phyloP scores from a whole-genome alignment of 768 basidiomycete species.

The Boletus vermiculosoides region DNA sequence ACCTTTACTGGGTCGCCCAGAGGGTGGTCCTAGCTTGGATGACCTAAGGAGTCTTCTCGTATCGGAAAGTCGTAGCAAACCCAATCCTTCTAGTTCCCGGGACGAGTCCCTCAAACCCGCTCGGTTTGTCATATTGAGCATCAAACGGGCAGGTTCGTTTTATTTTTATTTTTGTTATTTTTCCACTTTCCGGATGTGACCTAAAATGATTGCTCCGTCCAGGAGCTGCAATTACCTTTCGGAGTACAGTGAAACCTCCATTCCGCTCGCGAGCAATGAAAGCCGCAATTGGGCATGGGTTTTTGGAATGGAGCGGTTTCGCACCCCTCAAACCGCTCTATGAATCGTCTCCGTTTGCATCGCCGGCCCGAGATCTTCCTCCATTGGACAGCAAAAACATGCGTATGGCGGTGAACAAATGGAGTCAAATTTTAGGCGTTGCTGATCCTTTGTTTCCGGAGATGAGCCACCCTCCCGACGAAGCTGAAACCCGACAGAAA shows the following conservation, averaged over 20 bases:
- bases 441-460: slow-evolving; percentile 34
- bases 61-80: slow-evolving; percentile 8
- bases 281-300: slow-evolving; percentile 29
- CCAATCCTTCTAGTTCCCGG: not conserved
- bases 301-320: slow-evolving; percentile 35
- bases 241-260: slow-evolving; percentile 23
- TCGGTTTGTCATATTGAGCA: slow-evolving; percentile 15
- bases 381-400: slow-evolving; percentile 25
- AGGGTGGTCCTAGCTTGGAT: slow-evolving; percentile 36
- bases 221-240: slow-evolving; percentile 23
- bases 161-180: slow-evolving; percentile 3
- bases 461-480: slow-evolving; percentile 15
- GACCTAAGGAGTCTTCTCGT: slow-evolving; percentile 32
- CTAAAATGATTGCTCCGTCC: not conserved
- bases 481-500: slow-evolving; percentile 3
- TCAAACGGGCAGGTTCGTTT: slow-evolving; percentile 29
- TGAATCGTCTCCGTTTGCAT: slow-evolving; percentile 28
- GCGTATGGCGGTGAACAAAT: slow-evolving; percentile 34
- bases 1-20: slow-evolving; percentile 13
- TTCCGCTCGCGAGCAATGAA: slow-evolving; percentile 31
- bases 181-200: not conserved
- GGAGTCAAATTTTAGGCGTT: slow-evolving; percentile 34
- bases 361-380: slow-evolving; percentile 11
- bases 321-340: slow-evolving; percentile 31
- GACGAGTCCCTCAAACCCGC: not conserved